Evolutionary conservation across 306 rosid genomes (phyloP), one percentile per base, ranked within the genome.

Genomic region (Hylodesmum podocarpum): DNA sequence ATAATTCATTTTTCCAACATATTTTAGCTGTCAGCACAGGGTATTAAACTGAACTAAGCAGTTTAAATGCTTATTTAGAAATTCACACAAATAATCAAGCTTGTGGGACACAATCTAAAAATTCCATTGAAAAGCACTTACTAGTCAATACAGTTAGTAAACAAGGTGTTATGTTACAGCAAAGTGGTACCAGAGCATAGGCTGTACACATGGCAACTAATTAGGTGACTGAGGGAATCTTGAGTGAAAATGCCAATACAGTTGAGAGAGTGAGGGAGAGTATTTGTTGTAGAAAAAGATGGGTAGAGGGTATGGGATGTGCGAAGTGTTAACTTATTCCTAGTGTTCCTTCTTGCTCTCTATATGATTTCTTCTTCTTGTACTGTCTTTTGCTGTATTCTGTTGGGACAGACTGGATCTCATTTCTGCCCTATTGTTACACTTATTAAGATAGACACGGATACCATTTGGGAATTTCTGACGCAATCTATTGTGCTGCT

Each of bases 71-170:
- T 49, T 24, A 59, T 34, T 55, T 27, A 66, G 28, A 55, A 13
- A 50, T 21, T 65, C 18, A 53, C 29, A 63, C 29, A 41, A 44
- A 63, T 25, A 34, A 33, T 22, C 16, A 16, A 34, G 66, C 39
- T 14, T 77, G 19, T 14, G 43, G 19, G 68, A 66, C 2, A 28
- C 47, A 36, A 43, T 66, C 69, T 36, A 51, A 27, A 50, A 13
- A 53, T 57, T 28, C 46, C 72, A 77, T 34, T 34, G 65, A 43
- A 41, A 58, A 63, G 19, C 73, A 58, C 28, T 39, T n/a, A n/a
- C n/a, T n/a, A n/a, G n/a, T n/a, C n/a, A n/a, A n/a, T n/a, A 31
- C 1, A 59, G 33, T 21, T 76, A 63, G 78, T 47, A 16, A 16
- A 18, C 10, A 47, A 47, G 3, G 11, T 16, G 22, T 47, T 47